Base-by-base conservation (phyloP, 2,329 filamentous ascomycete genomes). In the Aciculosporium take region DNA sequence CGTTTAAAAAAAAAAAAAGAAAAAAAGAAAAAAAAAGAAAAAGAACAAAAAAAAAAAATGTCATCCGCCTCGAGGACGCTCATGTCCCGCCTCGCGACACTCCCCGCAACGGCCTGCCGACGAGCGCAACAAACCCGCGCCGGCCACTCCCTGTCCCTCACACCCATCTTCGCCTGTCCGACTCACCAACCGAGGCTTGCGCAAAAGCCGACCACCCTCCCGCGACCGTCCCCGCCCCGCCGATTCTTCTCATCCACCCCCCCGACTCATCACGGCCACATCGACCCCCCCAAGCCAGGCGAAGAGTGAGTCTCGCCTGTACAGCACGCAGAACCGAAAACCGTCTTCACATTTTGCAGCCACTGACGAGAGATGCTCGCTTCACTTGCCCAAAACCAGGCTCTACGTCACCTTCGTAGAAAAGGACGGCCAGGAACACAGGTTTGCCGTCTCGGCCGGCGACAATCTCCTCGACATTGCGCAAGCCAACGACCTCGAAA, bases 401-500 rank as follows among this genome's bases (percentile, higher is more conserved):
- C 74, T 94, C 44, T 82, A 84, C 56, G 74, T 98, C 21, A 94
- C 88, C 0, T 95, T 96, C 59, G 74, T 96, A 51, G 88, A 95
- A 61, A 95, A 96, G 63, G 87, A 95, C 17, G 80, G 80, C 39
- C 68, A 75, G 24, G 71, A 79, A 49, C 72, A 84, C 59, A 84
- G 81, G 46, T 76, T 95, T 53, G 78, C 81, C 45, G 89, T 95
- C 7, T 69, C 76, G 12, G 78, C 83, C 52, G 91, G 91, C 38
- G 87, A 94, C 62, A 98, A 98, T 61, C 69, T 98, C 41, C 72
- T 98, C 41, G 89, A 96, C 56, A 89, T 98, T 55, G 91, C 89
- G 18, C 89, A 95, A 60, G 85, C 83, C 35, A 76, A 96, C 61
- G 89, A 96, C 56, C 68, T 98, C 32, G 91, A 98, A 61, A 96